Conservation (phyloP, 208 protist genomes). For the Trypanosoma melophagium region DNA sequence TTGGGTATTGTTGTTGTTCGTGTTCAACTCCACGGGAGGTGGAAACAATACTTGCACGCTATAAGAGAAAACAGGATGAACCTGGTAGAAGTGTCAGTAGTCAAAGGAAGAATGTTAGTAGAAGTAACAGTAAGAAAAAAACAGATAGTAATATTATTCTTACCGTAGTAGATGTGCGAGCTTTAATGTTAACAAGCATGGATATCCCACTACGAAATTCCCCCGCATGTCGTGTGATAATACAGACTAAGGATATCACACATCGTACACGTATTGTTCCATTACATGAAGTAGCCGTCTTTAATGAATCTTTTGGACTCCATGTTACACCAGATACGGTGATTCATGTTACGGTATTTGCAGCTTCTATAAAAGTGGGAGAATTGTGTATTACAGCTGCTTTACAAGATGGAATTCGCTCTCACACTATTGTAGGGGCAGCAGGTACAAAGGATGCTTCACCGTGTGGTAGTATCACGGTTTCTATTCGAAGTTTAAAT, state of each 20-base stretch:
- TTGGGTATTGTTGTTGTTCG: slow-evolving; percentile 26
- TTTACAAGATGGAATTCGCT: slow-evolving; percentile 1
- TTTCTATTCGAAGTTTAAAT: slow-evolving; percentile 3
- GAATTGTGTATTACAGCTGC: slow-evolving; percentile 5
- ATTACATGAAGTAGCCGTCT: slow-evolving; percentile 8
- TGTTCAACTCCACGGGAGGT: slow-evolving; percentile 10
- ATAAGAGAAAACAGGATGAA: not conserved
- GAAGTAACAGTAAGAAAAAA: not conserved
- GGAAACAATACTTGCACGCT: slow-evolving; percentile 10
- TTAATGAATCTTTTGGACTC: slow-evolving; percentile 26
- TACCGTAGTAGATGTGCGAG: slow-evolving; percentile 21
- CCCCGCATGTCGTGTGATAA: slow-evolving; percentile 11
- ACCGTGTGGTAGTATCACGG: slow-evolving; percentile 23
- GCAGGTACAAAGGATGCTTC: slow-evolving; percentile 22
- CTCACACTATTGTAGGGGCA: slow-evolving; percentile 11
- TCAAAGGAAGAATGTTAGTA: no score
- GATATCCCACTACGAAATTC: slow-evolving; percentile 14
- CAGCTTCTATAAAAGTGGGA: slow-evolving; percentile 8
- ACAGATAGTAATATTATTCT: slow-evolving; percentile 2
- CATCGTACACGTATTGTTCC: slow-evolving; percentile 7
- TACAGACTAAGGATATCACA: not conserved
- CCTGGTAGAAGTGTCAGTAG: no score
- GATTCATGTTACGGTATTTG: slow-evolving; percentile 21
- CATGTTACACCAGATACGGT: not conserved
- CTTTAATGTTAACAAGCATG: slow-evolving; percentile 3